Base-by-base conservation (phyloP, 768 basidiomycete species). In the Leccinum uliginosum region DNA sequence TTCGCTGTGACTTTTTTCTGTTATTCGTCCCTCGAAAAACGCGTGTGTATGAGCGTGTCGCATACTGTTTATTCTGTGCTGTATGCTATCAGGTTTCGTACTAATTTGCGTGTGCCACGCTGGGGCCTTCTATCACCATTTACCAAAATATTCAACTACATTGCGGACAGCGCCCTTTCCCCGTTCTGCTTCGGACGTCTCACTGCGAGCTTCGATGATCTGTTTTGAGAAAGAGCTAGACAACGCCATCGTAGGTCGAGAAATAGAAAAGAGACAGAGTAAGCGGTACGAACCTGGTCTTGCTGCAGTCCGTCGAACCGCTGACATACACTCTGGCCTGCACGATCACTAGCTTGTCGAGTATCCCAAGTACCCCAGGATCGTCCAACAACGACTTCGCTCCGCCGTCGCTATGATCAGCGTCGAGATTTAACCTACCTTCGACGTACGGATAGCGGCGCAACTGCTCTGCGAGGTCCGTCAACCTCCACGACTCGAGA, bases 331-430 rank as follows among this genome's bases (percentile, higher is more conserved):
- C 51, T 40, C 71, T 67, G 21, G 83, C 78, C 27, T 74, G 67
- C 56, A 74, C 75, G 15, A 77, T 74, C 43, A 83, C 76, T 56
- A 80, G 67, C 67, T 84, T 85, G 57, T 85, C 82, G 56, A 86
- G 59, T 49, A 85, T 85, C 1, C 78, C 83, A 47, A 75, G 59
- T 21, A 81, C 70, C 0, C 85, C 85, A 0, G 75, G 56, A 58
- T 86, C 85, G 11, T 74, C 61, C 40, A 81, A 59, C 24, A 78
- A 53, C 17, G 73, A 14, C 32, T 5, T 14, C 14, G 32, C 32
- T 34, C 34, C 12, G 14, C 7, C 34, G 12, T 34, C 34, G 34
- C 15, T 3, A 3, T 34, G 14, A 34, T 34, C 70, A 11, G 63
- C 66, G 19, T 67, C 55, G 10, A 70, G 43, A 3, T 55, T 35